Conservation (phyloP, 148 eudicot genomes). For the Agrostemma githago region DNA sequence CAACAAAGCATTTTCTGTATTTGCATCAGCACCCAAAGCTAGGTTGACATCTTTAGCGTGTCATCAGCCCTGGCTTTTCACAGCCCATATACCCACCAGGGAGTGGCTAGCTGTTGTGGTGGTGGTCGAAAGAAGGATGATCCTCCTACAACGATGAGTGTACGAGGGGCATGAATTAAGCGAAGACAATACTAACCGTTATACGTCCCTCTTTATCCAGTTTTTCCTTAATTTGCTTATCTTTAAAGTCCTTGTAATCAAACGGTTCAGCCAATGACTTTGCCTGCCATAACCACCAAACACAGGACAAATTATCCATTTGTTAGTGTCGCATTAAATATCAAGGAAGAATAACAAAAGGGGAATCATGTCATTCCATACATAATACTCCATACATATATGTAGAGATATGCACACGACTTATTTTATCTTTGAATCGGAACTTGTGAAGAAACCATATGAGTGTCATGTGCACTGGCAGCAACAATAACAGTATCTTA, state of each 20-base stretch:
- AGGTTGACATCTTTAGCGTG: not conserved
- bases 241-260: conserved; percentile 62
- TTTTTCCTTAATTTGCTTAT: conserved; percentile 62
- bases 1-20: not conserved
- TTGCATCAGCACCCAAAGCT: not conserved
- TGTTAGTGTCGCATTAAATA: not conserved
- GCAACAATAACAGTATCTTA: conserved; percentile 14
- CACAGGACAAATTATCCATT: not conserved
- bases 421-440: not conserved
- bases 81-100: no score
- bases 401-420: not conserved
- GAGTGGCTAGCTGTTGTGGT: no score
- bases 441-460: not conserved
- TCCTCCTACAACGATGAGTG: not conserved
- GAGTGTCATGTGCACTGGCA: conserved; percentile 4
- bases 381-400: no score
- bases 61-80: not conserved
- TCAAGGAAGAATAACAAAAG: not conserved
- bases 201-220: conserved; percentile 52
- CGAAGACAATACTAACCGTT: conserved; percentile 49
- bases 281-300: conserved; percentile 47
- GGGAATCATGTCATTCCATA: not conserved
- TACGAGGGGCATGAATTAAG: not conserved
- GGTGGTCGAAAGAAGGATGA: not conserved
- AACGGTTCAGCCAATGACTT: conserved; percentile 64